phyloP scores from a whole-genome alignment of 192 early-diverging fungal genomes.

The Umbelopsis sp. region DNA sequence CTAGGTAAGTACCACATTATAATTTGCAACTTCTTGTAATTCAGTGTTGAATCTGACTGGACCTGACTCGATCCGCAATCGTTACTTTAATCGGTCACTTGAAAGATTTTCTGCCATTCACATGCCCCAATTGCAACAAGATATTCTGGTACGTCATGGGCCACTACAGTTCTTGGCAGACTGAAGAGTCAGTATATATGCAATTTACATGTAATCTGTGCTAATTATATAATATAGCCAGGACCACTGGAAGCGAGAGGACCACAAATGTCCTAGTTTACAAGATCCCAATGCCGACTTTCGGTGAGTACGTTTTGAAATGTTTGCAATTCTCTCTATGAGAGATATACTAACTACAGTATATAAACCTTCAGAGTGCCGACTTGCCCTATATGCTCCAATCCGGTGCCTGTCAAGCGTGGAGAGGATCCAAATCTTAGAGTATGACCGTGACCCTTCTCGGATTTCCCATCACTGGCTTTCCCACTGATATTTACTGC shows the following conservation, averaged over 20 bases:
- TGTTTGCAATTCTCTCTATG: not conserved
- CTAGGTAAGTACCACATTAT: slow-evolving; percentile 38
- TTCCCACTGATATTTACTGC: not conserved
- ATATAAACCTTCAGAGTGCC: slow-evolving; percentile 53
- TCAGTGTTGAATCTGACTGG: too few relatives aligned
- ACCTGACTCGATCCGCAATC: not conserved
- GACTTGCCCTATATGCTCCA: slow-evolving; percentile 74
- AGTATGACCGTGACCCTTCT: slow-evolving; percentile 5
- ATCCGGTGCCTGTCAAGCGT: slow-evolving; percentile 68
- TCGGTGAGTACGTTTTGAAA: slow-evolving; percentile 29
- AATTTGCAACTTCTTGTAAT: not conserved
- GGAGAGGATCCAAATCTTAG: slow-evolving; percentile 76
- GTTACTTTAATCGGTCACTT: not conserved
- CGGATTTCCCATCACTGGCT: not conserved
- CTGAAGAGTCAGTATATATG: not conserved
- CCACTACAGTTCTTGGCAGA: not conserved
- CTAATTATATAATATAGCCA: slow-evolving; percentile 43
- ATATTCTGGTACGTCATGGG: slow-evolving; percentile 44
- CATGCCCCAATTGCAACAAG: slow-evolving; percentile 55
- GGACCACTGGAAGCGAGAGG: slow-evolving; percentile 67
- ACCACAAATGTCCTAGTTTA: slow-evolving; percentile 61
- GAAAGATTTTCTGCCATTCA: slow-evolving; percentile 54
- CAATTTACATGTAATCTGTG: not conserved
- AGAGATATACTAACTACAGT: not conserved
- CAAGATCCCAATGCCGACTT: slow-evolving; percentile 58